Percentiles rank a stretch among this genome's conserved stretches.
These are phyloP conservation scores for Neonectria sp. DNA, from an alignment of 2,329 filamentous ascomycete genomes.

Conservation along the genomic window DNA sequence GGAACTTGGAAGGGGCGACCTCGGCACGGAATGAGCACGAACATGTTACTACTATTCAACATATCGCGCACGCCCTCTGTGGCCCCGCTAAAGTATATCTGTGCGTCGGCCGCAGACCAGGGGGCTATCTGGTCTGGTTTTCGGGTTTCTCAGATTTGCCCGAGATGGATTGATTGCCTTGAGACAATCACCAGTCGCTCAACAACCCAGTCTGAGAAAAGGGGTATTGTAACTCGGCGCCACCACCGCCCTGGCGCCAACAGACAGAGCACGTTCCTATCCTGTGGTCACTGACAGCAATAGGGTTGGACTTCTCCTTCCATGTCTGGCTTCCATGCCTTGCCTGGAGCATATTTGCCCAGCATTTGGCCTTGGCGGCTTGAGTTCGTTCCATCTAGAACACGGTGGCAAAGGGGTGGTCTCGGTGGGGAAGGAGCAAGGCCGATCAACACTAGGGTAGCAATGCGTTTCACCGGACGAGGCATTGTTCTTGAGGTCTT, in stretches of 20 bases:
- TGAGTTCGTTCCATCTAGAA: not conserved
- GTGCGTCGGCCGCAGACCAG: conserved; percentile 9
- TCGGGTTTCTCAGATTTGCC: conserved; percentile 12
- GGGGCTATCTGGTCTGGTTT: conserved; percentile 7
- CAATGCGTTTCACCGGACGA: not conserved
- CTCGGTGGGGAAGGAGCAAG: not conserved
- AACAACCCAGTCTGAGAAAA: not conserved
- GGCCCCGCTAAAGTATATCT: conserved; percentile 3
- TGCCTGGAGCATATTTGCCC: not conserved
- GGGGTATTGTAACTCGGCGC: conserved; percentile 9
- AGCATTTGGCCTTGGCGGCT: not conserved
- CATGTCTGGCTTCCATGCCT: not conserved
- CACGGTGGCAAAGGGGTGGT: not conserved
- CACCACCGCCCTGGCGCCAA: not conserved
- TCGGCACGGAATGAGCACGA: conserved; percentile 7
- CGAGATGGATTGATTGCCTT: conserved; percentile 8
- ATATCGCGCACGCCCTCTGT: not conserved
- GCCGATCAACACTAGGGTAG: not conserved
- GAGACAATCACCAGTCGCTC: conserved; percentile 6
- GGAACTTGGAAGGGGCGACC: not conserved
- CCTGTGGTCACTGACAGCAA: not conserved
- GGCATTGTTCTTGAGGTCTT: not conserved
- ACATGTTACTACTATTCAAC: conserved; percentile 2
- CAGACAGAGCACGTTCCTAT: not conserved
- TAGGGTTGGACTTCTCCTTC: not conserved